Conservation (phyloP, 2,329 filamentous ascomycete species). For the Cytospora schulzeri region DNA sequence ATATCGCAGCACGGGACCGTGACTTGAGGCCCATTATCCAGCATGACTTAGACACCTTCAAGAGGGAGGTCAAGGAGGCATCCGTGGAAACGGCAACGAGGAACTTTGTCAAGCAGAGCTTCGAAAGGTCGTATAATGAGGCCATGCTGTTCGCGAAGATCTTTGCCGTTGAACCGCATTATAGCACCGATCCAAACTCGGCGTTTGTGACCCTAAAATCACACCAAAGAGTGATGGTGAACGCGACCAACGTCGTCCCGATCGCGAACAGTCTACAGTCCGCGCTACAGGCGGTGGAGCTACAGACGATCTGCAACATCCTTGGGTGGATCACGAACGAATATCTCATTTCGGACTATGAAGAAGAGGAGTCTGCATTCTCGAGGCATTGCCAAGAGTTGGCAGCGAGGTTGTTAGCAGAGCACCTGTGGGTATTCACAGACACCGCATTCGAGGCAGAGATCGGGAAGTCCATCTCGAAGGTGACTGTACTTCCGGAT, state of each 20-base stretch:
- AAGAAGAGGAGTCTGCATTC: conserved; percentile 58
- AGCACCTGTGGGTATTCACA: conserved; percentile 60
- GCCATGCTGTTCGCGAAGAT: conserved; percentile 55
- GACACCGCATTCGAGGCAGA: conserved; percentile 58
- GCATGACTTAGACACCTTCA: conserved; percentile 57
- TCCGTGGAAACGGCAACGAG: conserved; percentile 58
- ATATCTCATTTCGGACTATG: conserved; percentile 57
- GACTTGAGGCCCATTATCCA: conserved; percentile 56
- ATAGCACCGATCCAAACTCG: conserved; percentile 51
- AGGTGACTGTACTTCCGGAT: conserved; percentile 48
- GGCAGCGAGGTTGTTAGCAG: conserved; percentile 56
- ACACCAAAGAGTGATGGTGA: conserved; percentile 54
- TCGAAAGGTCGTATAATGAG: conserved; percentile 60
- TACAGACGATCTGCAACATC: conserved; percentile 56
- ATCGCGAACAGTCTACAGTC: conserved; percentile 53
- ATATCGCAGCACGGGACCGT: conserved; percentile 54
- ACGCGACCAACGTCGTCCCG: conserved; percentile 56
- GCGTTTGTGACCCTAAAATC: conserved; percentile 54
- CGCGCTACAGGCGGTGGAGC: conserved; percentile 48
- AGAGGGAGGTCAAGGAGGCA: conserved; percentile 51
- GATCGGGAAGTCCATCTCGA: conserved; percentile 56
- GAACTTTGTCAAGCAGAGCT: conserved; percentile 62
- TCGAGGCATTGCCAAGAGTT: conserved; percentile 57
- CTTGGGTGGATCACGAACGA: conserved; percentile 62
- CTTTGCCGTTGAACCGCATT: conserved; percentile 58